Evolutionary conservation across 1,139 yeast species (phyloP).

Genomic region (Zygosaccharomyces pseudobailii): DNA sequence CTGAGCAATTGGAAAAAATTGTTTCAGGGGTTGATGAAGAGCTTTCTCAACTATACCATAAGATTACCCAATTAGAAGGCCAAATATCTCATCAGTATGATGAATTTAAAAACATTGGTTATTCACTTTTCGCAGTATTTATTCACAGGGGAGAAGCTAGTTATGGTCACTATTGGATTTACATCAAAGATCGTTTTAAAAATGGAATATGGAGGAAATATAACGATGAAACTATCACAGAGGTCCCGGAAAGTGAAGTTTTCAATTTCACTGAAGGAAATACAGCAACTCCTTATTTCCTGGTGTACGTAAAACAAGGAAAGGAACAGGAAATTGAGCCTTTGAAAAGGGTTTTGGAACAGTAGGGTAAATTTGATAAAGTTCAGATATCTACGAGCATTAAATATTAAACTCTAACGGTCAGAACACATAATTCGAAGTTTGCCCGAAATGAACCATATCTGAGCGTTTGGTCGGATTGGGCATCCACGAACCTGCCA

Average conservation of each 20-base stretch:
- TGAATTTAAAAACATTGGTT: conserved; percentile 59
- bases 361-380: conserved; percentile 1
- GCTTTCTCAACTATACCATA: conserved; percentile 37
- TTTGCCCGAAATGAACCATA: conserved; percentile 35
- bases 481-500: conserved; percentile 54
- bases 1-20: conserved; percentile 34
- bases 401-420: background rate
- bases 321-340: conserved; percentile 63
- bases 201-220: conserved; percentile 71
- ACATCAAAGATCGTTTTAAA: conserved; percentile 68
- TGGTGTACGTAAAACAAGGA: conserved; percentile 74
- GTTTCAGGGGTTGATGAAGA: conserved; percentile 37
- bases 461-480: conserved; percentile 32
- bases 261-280: conserved; percentile 63
- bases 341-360: conserved; percentile 43
- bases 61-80: conserved; percentile 41
- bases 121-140: conserved; percentile 83
- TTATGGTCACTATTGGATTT: conserved; percentile 96
- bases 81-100: conserved; percentile 57
- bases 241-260: conserved; percentile 70
- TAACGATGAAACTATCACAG: conserved; percentile 86
- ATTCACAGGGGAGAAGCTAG: conserved; percentile 95
- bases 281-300: conserved; percentile 89
- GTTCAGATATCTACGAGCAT: conserved; percentile 3
- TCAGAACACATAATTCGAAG: conserved; percentile 30